These are phyloP conservation scores for Suhomyces maxii DNA, from an alignment of 1,139 yeast genomes.

Conservation along the genomic window DNA sequence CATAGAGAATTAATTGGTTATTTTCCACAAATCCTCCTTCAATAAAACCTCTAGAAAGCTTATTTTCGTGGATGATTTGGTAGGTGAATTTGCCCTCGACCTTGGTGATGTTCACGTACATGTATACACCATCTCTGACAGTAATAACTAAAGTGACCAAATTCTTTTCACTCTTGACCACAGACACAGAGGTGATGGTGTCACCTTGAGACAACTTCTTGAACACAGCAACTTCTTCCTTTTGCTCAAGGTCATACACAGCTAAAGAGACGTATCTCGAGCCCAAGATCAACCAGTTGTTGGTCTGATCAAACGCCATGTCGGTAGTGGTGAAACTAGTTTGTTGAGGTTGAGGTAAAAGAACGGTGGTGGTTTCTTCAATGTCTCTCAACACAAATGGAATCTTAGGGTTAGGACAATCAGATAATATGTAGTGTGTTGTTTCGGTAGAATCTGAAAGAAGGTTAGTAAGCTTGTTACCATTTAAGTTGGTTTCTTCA, in stretches of 20 bases:
- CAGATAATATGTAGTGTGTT: constrained; percentile 45
- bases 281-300: constrained; percentile 56
- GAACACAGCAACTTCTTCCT: constrained; percentile 33
- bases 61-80: constrained; percentile 57
- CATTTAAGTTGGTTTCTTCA: constrained; percentile 17
- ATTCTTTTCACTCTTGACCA: constrained; percentile 26
- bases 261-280: constrained; percentile 71
- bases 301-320: constrained; percentile 40
- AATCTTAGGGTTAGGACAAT: constrained; percentile 67
- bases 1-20: constrained; percentile 62
- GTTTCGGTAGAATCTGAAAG: constrained; percentile 31
- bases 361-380: constrained; percentile 16
- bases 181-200: constrained; percentile 60
- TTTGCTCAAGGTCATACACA: constrained; percentile 39
- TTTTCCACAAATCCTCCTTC: constrained; percentile 63
- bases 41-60: constrained; percentile 69
- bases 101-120: constrained; percentile 28
- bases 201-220: constrained; percentile 70
- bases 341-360: constrained; percentile 38
- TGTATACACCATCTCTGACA: constrained; percentile 65
- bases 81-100: constrained; percentile 15
- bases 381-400: constrained; percentile 47
- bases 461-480: constrained; percentile 56
- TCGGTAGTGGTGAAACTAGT: constrained; percentile 62
- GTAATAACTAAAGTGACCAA: constrained; percentile 41